Evolutionary conservation across 1,139 yeast species (phyloP).

Genomic region (Suhomyces chickasaworum): DNA sequence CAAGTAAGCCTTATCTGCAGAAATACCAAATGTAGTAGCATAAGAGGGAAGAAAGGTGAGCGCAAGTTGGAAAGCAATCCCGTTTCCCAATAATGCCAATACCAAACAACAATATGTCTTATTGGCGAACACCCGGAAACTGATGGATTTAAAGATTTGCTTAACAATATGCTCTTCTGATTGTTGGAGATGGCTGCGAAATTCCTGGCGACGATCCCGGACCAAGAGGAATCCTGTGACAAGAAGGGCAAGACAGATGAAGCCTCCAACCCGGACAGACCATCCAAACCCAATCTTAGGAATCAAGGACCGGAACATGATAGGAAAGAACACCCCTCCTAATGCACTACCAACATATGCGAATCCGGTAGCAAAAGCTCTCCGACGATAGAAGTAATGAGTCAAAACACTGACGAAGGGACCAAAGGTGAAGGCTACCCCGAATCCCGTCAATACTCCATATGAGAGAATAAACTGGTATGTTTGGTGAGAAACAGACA

Average conservation of each 20-base stretch:
- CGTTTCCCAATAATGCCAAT: conserved; percentile 34
- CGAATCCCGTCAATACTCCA: conserved; percentile 26
- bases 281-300: conserved; percentile 33
- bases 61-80: conserved; percentile 30
- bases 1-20: conserved; percentile 25
- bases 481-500: conserved; percentile 23
- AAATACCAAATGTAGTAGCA: conserved; percentile 31
- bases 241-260: conserved; percentile 23
- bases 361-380: conserved; percentile 30
- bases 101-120: conserved; percentile 30
- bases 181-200: conserved; percentile 10
- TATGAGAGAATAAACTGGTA: conserved; percentile 32
- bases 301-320: conserved; percentile 25
- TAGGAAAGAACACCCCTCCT: conserved; percentile 33
- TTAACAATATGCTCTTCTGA: conserved; percentile 7
- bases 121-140: conserved; percentile 29
- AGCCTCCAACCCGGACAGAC: conserved; percentile 30
- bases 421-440: conserved; percentile 29
- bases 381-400: conserved; percentile 26
- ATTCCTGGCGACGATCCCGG: conserved; percentile 26
- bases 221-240: conserved; percentile 21
- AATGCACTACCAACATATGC: conserved; percentile 33
- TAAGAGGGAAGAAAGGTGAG: conserved; percentile 32
- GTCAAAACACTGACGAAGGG: conserved; percentile 27
- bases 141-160: conserved; percentile 28